Conservation (phyloP, 768 basidiomycete genomes). For the Boletus vermiculosoides region DNA sequence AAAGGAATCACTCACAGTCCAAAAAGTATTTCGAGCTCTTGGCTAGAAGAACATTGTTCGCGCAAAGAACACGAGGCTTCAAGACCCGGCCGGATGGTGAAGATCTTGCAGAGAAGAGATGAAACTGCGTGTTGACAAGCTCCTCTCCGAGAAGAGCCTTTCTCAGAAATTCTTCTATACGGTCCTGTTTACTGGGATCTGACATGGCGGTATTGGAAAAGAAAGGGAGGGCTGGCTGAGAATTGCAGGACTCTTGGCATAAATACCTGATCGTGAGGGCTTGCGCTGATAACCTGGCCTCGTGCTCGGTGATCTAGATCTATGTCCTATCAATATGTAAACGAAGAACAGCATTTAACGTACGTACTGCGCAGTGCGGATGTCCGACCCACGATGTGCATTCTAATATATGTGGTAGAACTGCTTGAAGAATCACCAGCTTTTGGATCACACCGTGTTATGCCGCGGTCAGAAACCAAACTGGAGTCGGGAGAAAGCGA, state of each 20-base stretch:
- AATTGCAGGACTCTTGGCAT: neutral
- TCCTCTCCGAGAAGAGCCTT: conserved; percentile 28
- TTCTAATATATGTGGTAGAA: neutral
- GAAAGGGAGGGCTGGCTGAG: neutral
- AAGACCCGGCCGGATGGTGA: conserved; percentile 4
- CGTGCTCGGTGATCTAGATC: neutral
- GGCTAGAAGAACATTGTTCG: conserved; percentile 28
- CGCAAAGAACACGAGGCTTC: conserved; percentile 25
- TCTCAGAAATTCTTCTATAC: conserved; percentile 24
- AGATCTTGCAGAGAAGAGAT: conserved; percentile 28
- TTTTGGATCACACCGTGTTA: neutral
- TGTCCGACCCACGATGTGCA: neutral
- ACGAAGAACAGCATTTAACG: neutral
- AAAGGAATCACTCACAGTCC: conserved; percentile 15
- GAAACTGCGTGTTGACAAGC: conserved; percentile 32
- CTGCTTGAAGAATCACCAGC: neutral
- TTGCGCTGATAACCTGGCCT: neutral
- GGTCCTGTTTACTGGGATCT: conserved; percentile 7
- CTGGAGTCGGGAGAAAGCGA: neutral
- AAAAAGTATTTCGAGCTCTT: conserved; percentile 31
- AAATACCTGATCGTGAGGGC: neutral
- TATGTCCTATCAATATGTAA: neutral
- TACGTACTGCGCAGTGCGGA: neutral
- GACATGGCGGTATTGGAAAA: conserved; percentile 6
- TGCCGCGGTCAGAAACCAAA: too few relatives aligned